These are phyloP conservation scores for Drechmeria coniospora DNA, from an alignment of 2,329 filamentous ascomycete species.

Conservation along the genomic window DNA sequence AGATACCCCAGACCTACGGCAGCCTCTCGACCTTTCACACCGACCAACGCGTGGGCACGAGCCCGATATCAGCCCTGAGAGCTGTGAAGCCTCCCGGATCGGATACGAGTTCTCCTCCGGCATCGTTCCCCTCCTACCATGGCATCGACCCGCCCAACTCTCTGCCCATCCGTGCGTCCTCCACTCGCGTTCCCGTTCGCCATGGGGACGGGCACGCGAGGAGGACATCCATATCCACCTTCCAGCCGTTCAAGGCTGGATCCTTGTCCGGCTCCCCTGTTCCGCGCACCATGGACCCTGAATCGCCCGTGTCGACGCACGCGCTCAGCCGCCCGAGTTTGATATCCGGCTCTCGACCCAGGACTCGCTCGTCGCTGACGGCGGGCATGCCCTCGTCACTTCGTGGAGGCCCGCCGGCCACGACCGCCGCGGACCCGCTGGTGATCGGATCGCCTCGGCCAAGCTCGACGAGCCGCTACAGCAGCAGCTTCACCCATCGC, in stretches of 20 bases:
- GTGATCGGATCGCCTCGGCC: constrained; percentile 66
- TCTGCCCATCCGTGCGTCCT: constrained; percentile 28
- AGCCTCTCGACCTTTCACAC: constrained; percentile 83
- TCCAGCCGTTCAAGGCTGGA: constrained; percentile 92
- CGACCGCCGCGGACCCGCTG: constrained; percentile 46
- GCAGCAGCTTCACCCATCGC: constrained; percentile 85
- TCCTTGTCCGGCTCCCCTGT: constrained; percentile 79
- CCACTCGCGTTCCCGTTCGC: constrained; percentile 21
- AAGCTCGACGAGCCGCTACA: constrained; percentile 65
- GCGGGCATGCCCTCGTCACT: constrained; percentile 62
- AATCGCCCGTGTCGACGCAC: constrained; percentile 39
- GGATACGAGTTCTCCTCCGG: constrained; percentile 43
- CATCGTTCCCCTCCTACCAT: constrained; percentile 30
- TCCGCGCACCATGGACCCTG: constrained; percentile 31
- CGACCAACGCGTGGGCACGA: constrained; percentile 61
- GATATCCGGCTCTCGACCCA: constrained; percentile 29
- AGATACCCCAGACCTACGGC: constrained; percentile 69
- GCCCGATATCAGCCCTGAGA: constrained; percentile 70
- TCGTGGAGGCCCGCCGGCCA: constrained; percentile 44
- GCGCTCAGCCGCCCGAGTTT: constrained; percentile 32
- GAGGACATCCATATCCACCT: constrained; percentile 73
- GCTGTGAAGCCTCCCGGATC: constrained; percentile 48
- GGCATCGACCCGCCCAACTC: constrained; percentile 34
- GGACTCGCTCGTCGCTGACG: constrained; percentile 58
- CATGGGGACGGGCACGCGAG: constrained; percentile 42